Conservation (phyloP, 306 rosid species). For the Potentilla sterilis region DNA sequence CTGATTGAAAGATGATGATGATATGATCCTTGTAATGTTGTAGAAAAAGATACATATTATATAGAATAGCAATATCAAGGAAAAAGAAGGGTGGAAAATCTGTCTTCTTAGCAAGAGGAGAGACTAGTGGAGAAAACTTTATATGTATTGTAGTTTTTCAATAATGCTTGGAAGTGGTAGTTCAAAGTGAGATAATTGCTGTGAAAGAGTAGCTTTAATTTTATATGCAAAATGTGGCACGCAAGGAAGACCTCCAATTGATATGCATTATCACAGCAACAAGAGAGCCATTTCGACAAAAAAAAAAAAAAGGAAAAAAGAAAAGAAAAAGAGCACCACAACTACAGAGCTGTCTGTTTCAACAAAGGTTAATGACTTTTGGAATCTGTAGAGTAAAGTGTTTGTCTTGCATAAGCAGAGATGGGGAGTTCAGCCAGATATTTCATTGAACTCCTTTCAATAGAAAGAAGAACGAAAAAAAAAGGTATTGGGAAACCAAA, state of each 20-base stretch:
- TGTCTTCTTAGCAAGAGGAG: conserved; percentile 20
- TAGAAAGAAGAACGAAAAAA: not conserved
- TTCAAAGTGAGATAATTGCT: not conserved
- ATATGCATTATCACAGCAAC: not conserved
- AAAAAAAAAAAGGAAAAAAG: too few species aligned
- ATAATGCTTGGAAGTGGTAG: conserved; percentile 16
- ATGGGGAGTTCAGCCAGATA: not conserved
- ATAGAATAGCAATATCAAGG: not conserved
- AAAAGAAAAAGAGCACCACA: not conserved
- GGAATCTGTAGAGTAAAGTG: not conserved
- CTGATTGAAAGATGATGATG: not conserved
- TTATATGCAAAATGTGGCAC: conserved; percentile 11
- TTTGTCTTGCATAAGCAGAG: not conserved
- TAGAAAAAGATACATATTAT: not conserved
- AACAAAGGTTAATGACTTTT: conserved; percentile 13
- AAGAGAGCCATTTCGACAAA: not conserved
- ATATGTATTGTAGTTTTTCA: conserved; percentile 11
- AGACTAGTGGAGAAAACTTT: conserved; percentile 11
- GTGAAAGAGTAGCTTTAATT: conserved; percentile 5
- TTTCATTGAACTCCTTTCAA: conserved; percentile 2
- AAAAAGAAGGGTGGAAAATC: conserved; percentile 13
- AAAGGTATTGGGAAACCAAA: conserved; percentile 1
- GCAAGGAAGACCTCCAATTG: conserved; percentile 8
- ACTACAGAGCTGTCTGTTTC: conserved; percentile 3
- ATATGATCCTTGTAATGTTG: not conserved